phyloP scores from a whole-genome alignment of 148 eudicot genomes.

The Nyssa sinensis region DNA sequence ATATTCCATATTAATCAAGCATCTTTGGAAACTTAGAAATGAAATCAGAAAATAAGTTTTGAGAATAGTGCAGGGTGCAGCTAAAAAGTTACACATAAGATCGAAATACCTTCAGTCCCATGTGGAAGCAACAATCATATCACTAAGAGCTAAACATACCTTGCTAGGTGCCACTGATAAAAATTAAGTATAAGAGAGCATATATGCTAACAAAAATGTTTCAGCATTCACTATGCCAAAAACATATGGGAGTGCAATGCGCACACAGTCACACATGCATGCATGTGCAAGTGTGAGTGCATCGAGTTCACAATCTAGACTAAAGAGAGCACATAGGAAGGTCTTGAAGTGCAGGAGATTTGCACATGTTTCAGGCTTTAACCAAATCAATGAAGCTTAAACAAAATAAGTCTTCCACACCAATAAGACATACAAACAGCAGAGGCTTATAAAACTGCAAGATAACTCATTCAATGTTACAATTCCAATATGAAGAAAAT shows the following conservation, averaged over 20 bases:
- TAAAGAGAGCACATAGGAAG: background rate
- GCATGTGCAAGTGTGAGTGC: background rate
- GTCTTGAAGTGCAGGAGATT: background rate
- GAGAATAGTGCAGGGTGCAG: background rate
- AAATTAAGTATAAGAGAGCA: background rate
- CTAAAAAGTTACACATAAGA: background rate
- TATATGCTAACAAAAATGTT: too few relatives aligned
- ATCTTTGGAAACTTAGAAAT: background rate
- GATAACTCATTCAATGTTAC: background rate
- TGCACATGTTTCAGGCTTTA: background rate
- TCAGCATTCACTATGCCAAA: background rate
- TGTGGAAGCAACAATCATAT: background rate
- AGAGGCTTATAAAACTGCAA: constrained; percentile 2
- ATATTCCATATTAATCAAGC: background rate
- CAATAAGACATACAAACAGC: background rate
- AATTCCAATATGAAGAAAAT: background rate
- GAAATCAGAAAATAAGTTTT: background rate
- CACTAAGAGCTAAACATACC: background rate
- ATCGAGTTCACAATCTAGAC: background rate
- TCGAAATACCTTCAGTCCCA: constrained; percentile 2
- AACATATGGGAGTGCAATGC: background rate
- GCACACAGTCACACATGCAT: background rate
- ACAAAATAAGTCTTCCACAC: background rate
- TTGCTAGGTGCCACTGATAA: background rate
- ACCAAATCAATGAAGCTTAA: constrained; percentile 1